Evolutionary conservation across 441 rosid genomes (phyloP).

Genomic region (Populus hybrid): DNA sequence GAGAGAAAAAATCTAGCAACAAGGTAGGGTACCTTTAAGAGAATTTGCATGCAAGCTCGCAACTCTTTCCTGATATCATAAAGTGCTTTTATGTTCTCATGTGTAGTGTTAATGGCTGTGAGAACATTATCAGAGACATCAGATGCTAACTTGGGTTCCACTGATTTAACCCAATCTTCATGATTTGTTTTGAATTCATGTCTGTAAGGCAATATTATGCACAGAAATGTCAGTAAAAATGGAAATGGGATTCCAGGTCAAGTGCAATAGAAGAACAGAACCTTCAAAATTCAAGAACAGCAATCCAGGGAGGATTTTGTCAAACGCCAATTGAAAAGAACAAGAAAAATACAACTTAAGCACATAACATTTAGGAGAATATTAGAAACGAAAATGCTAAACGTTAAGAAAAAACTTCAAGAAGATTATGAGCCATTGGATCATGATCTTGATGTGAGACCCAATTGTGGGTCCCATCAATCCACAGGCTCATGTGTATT

Average conservation of each 20-base stretch:
- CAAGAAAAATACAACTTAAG: slow-evolving; percentile 1
- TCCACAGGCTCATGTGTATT: background rate
- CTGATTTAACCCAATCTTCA: slow-evolving; percentile 84
- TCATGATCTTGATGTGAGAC: background rate
- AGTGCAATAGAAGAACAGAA: background rate
- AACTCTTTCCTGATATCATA: slow-evolving; percentile 77
- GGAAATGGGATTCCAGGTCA: slow-evolving; percentile 3
- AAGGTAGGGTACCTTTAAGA: slow-evolving; percentile 58
- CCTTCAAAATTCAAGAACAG: background rate
- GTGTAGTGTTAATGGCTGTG: slow-evolving; percentile 50
- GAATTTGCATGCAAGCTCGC: slow-evolving; percentile 69
- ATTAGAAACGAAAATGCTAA: background rate
- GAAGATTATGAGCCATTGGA: background rate
- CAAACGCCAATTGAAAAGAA: background rate
- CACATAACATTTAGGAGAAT: background rate
- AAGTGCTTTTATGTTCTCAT: slow-evolving; percentile 51
- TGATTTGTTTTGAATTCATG: slow-evolving; percentile 87
- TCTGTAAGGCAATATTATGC: slow-evolving; percentile 42
- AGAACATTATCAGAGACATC: slow-evolving; percentile 51
- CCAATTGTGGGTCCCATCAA: background rate
- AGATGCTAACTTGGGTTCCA: slow-evolving; percentile 71
- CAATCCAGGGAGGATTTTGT: background rate
- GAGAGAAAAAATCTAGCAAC: slow-evolving; percentile 4
- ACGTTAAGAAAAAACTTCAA: background rate
- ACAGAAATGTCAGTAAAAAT: slow-evolving; percentile 16